A percentile compares a stretch with the other conserved stretches of the same genome.
Conservation (phyloP, 768 basidiomycete species). For the Pleurotus platypus region DNA sequence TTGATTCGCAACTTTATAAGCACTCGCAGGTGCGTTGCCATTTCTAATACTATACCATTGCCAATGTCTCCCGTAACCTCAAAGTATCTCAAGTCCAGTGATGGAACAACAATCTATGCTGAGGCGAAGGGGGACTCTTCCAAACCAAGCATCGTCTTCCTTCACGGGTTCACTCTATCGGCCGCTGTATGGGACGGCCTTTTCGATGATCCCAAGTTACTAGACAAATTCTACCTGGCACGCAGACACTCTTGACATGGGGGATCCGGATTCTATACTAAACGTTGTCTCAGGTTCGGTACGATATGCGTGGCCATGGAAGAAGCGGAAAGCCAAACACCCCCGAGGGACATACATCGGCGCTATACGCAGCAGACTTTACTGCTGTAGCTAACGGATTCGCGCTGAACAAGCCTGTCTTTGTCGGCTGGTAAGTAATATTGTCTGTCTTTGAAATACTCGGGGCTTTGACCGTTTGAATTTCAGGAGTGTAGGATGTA, state of each 20-base stretch:
- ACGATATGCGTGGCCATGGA: slow-evolving; percentile 6
- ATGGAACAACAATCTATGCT: slow-evolving; percentile 3
- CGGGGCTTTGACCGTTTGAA: too few species aligned
- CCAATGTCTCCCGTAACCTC: not conserved
- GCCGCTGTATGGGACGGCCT: not conserved
- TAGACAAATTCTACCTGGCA: not conserved
- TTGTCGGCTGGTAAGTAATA: not conserved
- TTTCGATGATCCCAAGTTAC: not conserved
- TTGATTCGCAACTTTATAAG: too few species aligned
- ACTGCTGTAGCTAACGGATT: not conserved
- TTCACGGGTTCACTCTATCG: not conserved
- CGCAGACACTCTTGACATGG: not conserved
- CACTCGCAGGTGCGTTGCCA: too few species aligned
- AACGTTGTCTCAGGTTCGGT: not conserved
- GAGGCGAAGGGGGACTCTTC: not conserved
- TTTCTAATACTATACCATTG: too few species aligned
- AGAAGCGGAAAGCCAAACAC: slow-evolving; percentile 5
- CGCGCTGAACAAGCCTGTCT: not conserved
- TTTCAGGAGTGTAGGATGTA: not conserved
- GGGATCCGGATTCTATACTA: not conserved
- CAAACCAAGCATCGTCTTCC: slow-evolving; percentile 7
- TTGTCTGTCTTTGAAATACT: too few species aligned
- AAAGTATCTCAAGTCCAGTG: not conserved
- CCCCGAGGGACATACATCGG: not conserved
- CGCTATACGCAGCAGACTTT: slow-evolving; percentile 2